phyloP scores from a whole-genome alignment of 345 rosid species.

The Corymbia maculata region DNA sequence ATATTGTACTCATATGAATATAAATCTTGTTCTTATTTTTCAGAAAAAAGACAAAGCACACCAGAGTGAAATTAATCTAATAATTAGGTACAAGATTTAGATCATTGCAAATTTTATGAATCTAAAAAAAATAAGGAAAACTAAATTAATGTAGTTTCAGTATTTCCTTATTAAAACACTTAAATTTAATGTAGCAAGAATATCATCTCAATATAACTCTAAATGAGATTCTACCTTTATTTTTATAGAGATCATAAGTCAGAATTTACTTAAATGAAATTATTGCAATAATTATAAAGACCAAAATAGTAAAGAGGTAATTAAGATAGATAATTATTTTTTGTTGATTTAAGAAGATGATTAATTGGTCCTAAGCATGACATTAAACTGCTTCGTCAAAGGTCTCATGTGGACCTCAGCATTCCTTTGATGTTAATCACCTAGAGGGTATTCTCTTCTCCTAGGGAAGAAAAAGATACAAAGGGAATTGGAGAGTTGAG shows the following conservation, averaged over 20 bases:
- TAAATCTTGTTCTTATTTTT: neutral
- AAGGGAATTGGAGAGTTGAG: no score
- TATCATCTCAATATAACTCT: neutral
- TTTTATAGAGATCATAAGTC: neutral
- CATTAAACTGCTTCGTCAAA: no score
- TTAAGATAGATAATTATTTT: neutral
- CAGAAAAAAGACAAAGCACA: neutral
- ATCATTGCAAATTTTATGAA: neutral
- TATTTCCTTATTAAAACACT: neutral
- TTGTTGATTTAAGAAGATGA: neutral
- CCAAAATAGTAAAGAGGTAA: neutral
- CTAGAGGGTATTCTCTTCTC: no score
- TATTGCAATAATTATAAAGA: neutral
- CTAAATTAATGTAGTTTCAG: neutral
- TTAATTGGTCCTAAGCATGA: no score
- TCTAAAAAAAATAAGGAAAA: neutral
- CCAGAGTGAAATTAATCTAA: neutral
- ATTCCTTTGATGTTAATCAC: no score
- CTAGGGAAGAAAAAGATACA: no score
- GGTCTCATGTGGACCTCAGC: no score
- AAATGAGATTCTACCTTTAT: neutral
- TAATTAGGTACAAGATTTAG: neutral
- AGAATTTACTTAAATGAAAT: neutral
- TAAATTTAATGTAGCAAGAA: neutral
- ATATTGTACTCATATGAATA: neutral